phyloP scores from a whole-genome alignment of 768 basidiomycete genomes.

The Astraeus odoratus region DNA sequence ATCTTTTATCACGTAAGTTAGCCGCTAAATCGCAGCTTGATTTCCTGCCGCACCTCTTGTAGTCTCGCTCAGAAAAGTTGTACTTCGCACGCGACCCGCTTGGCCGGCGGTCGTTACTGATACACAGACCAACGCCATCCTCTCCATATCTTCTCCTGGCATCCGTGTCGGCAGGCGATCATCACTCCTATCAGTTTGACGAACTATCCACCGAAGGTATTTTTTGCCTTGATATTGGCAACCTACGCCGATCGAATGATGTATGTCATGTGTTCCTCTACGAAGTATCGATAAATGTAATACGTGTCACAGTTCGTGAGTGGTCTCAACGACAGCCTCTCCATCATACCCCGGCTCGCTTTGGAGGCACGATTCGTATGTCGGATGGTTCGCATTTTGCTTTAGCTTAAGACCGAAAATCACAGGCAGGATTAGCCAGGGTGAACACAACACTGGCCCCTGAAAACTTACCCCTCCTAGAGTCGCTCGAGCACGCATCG shows the following conservation, averaged over 20 bases:
- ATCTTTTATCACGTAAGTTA: slow-evolving; percentile 64
- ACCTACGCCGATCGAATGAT: slow-evolving; percentile 14
- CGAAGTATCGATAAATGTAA: not conserved
- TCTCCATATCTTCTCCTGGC: slow-evolving; percentile 54
- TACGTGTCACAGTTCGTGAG: slow-evolving; percentile 13
- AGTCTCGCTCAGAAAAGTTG: slow-evolving; percentile 42
- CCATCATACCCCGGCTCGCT: slow-evolving; percentile 15
- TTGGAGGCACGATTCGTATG: not conserved
- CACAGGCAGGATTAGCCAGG: slow-evolving; percentile 36
- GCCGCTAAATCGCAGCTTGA: not conserved
- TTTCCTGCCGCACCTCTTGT: slow-evolving; percentile 3
- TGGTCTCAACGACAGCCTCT: slow-evolving; percentile 15
- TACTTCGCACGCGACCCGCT: slow-evolving; percentile 81
- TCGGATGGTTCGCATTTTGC: not conserved
- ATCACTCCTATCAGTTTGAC: slow-evolving; percentile 43
- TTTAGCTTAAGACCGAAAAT: not conserved
- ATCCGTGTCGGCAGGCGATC: slow-evolving; percentile 54
- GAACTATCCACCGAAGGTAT: slow-evolving; percentile 58
- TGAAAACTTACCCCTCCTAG: slow-evolving; percentile 27
- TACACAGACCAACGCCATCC: slow-evolving; percentile 47
- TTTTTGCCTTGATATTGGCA: slow-evolving; percentile 43
- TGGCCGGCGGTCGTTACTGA: slow-evolving; percentile 77
- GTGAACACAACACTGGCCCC: slow-evolving; percentile 47
- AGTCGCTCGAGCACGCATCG: slow-evolving; percentile 24
- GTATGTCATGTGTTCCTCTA: slow-evolving; percentile 16